Evolutionary conservation across 208 protist genomes (phyloP).

Genomic region (Trypanosoma caninum): DNA sequence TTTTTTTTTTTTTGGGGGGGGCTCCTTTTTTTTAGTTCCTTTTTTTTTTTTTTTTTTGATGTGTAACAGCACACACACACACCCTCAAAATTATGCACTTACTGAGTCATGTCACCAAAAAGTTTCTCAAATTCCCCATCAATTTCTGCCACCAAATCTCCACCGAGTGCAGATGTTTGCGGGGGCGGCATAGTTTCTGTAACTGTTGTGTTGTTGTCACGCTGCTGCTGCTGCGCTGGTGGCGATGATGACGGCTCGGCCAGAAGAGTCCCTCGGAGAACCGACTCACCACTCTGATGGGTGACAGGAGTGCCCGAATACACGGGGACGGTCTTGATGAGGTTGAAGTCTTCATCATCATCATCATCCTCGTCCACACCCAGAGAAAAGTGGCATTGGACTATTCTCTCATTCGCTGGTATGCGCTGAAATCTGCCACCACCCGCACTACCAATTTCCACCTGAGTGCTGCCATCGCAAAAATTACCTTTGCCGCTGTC

Average conservation of each 20-base stretch:
- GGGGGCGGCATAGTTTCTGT: too few species aligned
- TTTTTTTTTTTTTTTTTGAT: background rate
- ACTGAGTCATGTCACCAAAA: constrained; percentile 42
- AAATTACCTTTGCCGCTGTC: background rate
- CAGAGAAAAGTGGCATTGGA: constrained; percentile 33
- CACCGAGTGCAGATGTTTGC: background rate
- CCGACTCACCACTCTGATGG: constrained; percentile 10
- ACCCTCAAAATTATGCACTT: too few species aligned
- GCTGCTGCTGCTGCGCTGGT: background rate
- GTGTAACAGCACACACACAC: background rate
- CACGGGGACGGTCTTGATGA: constrained; percentile 56
- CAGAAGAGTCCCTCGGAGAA: constrained; percentile 14
- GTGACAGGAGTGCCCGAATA: constrained; percentile 7
- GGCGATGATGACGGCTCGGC: background rate
- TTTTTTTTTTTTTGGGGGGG: constrained; percentile 2
- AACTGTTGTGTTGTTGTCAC: too few species aligned
- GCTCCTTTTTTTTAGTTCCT: too few species aligned
- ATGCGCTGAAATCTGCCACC: background rate
- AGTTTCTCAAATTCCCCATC: constrained; percentile 78
- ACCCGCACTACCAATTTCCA: background rate
- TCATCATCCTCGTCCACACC: constrained; percentile 36
- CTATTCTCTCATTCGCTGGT: background rate
- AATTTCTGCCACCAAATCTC: constrained; percentile 28
- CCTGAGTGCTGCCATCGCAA: too few species aligned
- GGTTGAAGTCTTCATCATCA: constrained; percentile 66